Percentiles rank a stretch among this genome's conserved stretches.
These are phyloP conservation scores for Beauveria varroae DNA, from an alignment of 2,329 filamentous ascomycete species.

Conservation along the genomic window DNA sequence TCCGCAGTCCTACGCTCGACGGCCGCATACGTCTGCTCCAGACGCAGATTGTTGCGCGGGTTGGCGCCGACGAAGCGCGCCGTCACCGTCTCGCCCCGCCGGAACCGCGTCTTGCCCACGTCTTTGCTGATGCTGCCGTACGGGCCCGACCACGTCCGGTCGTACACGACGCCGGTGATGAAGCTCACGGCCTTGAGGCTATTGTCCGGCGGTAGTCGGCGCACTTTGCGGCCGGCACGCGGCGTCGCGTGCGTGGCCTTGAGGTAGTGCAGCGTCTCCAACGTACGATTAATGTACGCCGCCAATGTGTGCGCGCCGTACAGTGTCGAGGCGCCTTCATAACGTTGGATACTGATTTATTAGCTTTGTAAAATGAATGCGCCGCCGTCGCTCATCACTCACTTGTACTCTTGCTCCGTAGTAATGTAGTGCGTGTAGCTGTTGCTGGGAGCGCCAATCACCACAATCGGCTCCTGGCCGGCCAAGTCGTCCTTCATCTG, in stretches of 20 bases:
- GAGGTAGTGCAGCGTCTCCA: conserved; percentile 62
- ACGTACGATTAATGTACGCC: conserved; percentile 76
- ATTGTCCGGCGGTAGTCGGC: conserved; percentile 67
- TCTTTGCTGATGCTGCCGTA: conserved; percentile 63
- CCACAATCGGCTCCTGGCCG: conserved; percentile 54
- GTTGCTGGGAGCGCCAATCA: conserved; percentile 82
- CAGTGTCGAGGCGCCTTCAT: conserved; percentile 84
- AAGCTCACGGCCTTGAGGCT: conserved; percentile 67
- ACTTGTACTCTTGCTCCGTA: conserved; percentile 57
- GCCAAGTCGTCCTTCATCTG: conserved; percentile 34
- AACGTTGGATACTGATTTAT: conserved; percentile 60
- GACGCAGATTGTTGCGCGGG: conserved; percentile 74
- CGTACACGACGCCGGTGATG: conserved; percentile 70
- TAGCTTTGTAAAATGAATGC: background rate
- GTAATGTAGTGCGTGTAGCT: conserved; percentile 76
- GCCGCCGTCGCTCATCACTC: conserved; percentile 13
- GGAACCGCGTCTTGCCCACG: conserved; percentile 39
- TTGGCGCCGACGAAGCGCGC: conserved; percentile 79
- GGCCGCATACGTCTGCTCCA: conserved; percentile 69
- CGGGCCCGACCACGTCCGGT: conserved; percentile 53
- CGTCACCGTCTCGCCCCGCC: conserved; percentile 49
- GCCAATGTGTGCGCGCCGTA: conserved; percentile 80
- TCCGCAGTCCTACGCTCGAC: conserved; percentile 46
- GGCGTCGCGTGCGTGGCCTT: conserved; percentile 33
- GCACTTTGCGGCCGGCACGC: conserved; percentile 27